Conservation (phyloP, 2,329 filamentous ascomycete genomes). For the Hypoxylon sp. region DNA sequence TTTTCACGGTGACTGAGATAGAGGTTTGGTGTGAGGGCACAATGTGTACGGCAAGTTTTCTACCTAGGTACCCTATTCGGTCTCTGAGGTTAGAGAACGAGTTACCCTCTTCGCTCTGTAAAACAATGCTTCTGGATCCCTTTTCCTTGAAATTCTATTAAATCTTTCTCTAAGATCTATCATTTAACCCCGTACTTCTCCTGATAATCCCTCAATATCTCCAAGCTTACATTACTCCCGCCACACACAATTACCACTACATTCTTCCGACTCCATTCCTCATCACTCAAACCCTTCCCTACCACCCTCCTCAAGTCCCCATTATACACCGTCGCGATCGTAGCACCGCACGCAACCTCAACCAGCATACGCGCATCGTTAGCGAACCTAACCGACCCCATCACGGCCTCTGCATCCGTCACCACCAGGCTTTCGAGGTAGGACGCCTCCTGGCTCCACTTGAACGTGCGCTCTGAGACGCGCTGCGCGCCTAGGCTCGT, state of each 20-base stretch:
- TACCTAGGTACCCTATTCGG: neutral
- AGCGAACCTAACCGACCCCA: slow-evolving; percentile 81
- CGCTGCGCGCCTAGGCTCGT: slow-evolving; percentile 79
- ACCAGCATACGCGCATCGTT: slow-evolving; percentile 87
- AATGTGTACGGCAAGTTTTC: neutral
- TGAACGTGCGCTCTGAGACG: slow-evolving; percentile 78
- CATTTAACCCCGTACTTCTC: slow-evolving; percentile 59
- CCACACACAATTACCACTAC: slow-evolving; percentile 91
- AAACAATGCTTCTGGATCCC: neutral
- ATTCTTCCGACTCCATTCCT: slow-evolving; percentile 75
- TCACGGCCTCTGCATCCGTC: slow-evolving; percentile 82
- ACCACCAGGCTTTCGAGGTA: slow-evolving; percentile 72
- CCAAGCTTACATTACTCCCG: slow-evolving; percentile 75
- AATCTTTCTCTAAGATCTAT: slow-evolving; percentile 10
- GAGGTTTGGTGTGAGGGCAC: neutral
- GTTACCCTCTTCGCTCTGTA: neutral
- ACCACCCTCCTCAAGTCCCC: slow-evolving; percentile 73
- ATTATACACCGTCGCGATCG: slow-evolving; percentile 77
- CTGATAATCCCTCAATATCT: slow-evolving; percentile 72
- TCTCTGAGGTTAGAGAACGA: neutral
- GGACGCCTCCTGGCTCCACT: slow-evolving; percentile 68
- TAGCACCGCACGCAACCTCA: slow-evolving; percentile 88
- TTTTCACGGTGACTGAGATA: neutral
- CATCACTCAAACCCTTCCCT: slow-evolving; percentile 65
- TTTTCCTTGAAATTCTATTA: neutral